Evolutionary conservation across 352 stramenopile genomes (phyloP), one percentile per base, ranked within the genome.

Genomic region (Pythium aquatile): DNA sequence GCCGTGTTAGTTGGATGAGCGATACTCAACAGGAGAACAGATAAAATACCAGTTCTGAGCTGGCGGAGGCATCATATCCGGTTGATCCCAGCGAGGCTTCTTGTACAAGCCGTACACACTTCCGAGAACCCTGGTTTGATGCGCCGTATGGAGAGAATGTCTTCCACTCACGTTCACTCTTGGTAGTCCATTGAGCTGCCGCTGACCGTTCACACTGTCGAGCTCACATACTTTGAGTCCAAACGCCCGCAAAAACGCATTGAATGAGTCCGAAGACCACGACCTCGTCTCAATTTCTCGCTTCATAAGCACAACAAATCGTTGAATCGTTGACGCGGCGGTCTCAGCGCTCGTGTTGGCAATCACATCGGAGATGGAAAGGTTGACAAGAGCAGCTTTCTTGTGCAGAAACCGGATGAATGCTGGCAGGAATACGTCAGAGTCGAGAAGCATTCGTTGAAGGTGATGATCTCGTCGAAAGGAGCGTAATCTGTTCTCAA

Each of bases 221-320:
- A 68, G 24, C 11, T 68, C 55, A n/a, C 61, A 58, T n/a, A 61
- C 52, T 26, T 56, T 49, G 16, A 67, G 16, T 10, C 29, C 61
- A 33, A 67, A 28, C 7, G 52, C 52, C 20, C 52, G 54, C 20
- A 67, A 37, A 35, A 60, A 60, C 35, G 17, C 60, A 26, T 28
- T 24, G 2, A 28, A 29, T 8, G 51, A 28, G 28, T 20, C n/a
- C 1, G 29, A 20, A 5, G 28, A 16, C 49, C 40, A 53, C 8
- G 29, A 44, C 10, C 32, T 32, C 7, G 30, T 20, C n/a, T 55
- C 39, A 0, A 67, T 7, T 24, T 67, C 52, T 17, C 24, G 35
- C 20, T 57, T 47, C 40, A 61, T 61, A 1, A 67, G 32, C 54
- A 47, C 46, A 2, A 61, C 52, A 51, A 48, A 67, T 7, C 54